phyloP scores from a whole-genome alignment of 352 stramenopile species.

The Globisporangium solare region DNA sequence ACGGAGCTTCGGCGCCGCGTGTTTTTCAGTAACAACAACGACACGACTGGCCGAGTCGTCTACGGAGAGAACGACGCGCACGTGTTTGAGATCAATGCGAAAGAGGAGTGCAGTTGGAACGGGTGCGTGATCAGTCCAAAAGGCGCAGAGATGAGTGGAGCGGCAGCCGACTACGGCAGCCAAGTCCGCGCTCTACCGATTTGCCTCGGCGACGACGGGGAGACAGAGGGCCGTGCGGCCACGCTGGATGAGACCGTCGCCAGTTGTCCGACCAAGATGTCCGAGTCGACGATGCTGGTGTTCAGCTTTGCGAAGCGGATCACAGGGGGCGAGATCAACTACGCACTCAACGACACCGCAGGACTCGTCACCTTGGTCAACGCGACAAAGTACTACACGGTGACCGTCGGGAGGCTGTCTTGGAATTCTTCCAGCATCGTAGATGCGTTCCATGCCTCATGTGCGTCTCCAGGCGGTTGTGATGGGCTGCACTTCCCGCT shows the following conservation, averaged over 20 bases:
- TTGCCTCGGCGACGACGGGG: constrained; percentile 26
- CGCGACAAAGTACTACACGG: constrained; percentile 35
- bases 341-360: constrained; percentile 5
- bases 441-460: constrained; percentile 19
- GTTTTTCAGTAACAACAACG: constrained; percentile 19
- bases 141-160: constrained; percentile 21
- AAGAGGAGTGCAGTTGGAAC: constrained; percentile 46
- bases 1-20: constrained; percentile 34
- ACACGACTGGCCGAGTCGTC: constrained; percentile 18
- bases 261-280: constrained; percentile 19
- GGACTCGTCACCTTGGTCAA: constrained; percentile 34
- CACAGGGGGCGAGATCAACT: constrained; percentile 33
- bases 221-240: constrained; percentile 24
- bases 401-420: constrained; percentile 39
- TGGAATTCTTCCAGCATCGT: constrained; percentile 35
- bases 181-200: constrained; percentile 44
- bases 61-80: constrained; percentile 10
- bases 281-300: constrained; percentile 35
- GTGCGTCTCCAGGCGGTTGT: constrained; percentile 21
- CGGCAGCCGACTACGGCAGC: constrained; percentile 33
- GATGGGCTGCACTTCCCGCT: constrained; percentile 22
- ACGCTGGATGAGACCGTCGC: constrained; percentile 24
- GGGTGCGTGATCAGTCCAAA: constrained; percentile 41
- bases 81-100: constrained; percentile 53
- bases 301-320: constrained; percentile 57